Evolutionary conservation across 495 filamentous ascomycete genomes (phyloP).

Genomic region (Venustampulla echinocandica): DNA sequence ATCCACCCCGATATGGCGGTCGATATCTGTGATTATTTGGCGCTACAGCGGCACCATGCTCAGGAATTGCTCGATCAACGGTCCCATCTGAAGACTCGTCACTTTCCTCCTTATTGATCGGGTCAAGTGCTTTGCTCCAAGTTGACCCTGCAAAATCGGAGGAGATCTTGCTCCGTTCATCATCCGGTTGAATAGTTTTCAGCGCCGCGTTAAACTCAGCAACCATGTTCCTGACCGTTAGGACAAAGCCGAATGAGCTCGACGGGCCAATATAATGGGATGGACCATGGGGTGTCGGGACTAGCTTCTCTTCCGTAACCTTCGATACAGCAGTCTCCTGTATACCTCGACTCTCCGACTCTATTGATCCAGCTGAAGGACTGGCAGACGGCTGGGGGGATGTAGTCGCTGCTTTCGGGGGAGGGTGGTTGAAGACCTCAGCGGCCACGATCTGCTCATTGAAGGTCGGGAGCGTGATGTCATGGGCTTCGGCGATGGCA

Average conservation of each 20-base stretch:
- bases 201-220: conserved; percentile 20
- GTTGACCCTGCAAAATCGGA: conserved; percentile 20
- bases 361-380: conserved; percentile 10
- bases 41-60: background rate
- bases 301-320: conserved; percentile 18
- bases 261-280: conserved; percentile 26
- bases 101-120: conserved; percentile 12
- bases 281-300: conserved; percentile 18
- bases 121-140: conserved; percentile 24
- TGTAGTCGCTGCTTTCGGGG: background rate
- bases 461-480: conserved; percentile 15
- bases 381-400: conserved; percentile 7
- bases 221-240: conserved; percentile 21
- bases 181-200: conserved; percentile 16
- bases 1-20: conserved; percentile 4
- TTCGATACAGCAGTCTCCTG: conserved; percentile 5
- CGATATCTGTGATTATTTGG: background rate
- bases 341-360: background rate
- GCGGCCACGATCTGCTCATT: conserved; percentile 16
- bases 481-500: conserved; percentile 19
- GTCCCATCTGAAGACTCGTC: conserved; percentile 17
- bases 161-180: conserved; percentile 18
- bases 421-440: conserved; percentile 15
- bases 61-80: background rate
- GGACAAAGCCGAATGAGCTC: conserved; percentile 23